Percentiles rank a stretch among this genome's conserved stretches.
These are phyloP conservation scores for Penicillium silybi DNA, from an alignment of 495 filamentous ascomycete genomes.

Conservation along the genomic window DNA sequence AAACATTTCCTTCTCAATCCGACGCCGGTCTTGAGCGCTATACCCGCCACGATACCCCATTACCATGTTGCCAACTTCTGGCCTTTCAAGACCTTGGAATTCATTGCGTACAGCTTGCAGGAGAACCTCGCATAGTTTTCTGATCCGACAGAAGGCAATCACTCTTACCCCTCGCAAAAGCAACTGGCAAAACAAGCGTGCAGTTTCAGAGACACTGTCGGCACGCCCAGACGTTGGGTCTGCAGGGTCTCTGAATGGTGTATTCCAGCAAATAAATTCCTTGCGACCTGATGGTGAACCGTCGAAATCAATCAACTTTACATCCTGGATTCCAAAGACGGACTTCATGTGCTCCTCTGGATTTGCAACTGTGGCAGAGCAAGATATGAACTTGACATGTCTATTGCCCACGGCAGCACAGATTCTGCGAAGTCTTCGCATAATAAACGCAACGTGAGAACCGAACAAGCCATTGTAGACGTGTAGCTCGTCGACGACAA, in stretches of 20 bases:
- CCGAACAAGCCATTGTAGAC: conserved; percentile 96
- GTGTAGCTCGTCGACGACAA: conserved; percentile 87
- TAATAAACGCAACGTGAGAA: conserved; percentile 89
- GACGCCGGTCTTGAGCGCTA: conserved; percentile 85
- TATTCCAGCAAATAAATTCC: conserved; percentile 97
- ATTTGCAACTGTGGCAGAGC: conserved; percentile 95
- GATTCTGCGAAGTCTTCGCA: conserved; percentile 83
- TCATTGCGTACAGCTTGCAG: conserved; percentile 77
- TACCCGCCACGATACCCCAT: conserved; percentile 98
- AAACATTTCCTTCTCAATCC: conserved; percentile 96
- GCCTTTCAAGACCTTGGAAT: conserved; percentile 63
- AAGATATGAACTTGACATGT: conserved; percentile 89
- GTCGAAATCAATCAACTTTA: conserved; percentile 81
- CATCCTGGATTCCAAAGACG: conserved; percentile 82
- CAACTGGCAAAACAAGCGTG: conserved; percentile 85
- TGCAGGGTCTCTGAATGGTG: conserved; percentile 84
- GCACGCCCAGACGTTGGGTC: conserved; percentile 86
- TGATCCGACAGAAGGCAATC: conserved; percentile 89
- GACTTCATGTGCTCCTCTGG: conserved; percentile 88
- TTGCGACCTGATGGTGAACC: conserved; percentile 92
- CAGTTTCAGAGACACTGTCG: conserved; percentile 76
- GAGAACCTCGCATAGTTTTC: conserved; percentile 84
- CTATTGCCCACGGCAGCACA: conserved; percentile 90
- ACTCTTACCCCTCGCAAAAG: conserved; percentile 83
- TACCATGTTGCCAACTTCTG: conserved; percentile 71